Evolutionary conservation across 2,329 filamentous ascomycete species (phyloP).

Genomic region (Phialocephala sp.): DNA sequence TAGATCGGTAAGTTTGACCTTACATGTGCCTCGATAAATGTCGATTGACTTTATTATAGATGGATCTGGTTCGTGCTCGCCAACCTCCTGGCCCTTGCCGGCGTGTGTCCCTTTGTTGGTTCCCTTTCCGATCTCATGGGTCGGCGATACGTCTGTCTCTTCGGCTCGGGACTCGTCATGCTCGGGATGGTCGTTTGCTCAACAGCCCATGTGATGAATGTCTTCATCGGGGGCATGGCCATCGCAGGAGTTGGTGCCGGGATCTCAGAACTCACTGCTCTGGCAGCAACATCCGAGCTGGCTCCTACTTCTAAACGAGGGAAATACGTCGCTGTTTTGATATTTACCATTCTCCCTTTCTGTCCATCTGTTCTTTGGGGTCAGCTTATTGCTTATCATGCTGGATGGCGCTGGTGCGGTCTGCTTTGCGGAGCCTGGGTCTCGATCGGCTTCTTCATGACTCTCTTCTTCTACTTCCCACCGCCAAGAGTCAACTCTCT

Average conservation of each 20-base stretch:
- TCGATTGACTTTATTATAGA: slow-evolving; percentile 21
- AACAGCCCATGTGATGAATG: slow-evolving; percentile 63
- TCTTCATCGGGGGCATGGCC: slow-evolving; percentile 62
- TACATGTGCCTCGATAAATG: not conserved
- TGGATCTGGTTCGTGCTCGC: slow-evolving; percentile 47
- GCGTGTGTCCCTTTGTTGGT: slow-evolving; percentile 68
- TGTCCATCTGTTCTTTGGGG: slow-evolving; percentile 65
- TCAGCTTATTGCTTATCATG: slow-evolving; percentile 57
- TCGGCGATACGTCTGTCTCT: slow-evolving; percentile 62
- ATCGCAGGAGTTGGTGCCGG: slow-evolving; percentile 70
- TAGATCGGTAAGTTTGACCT: slow-evolving; percentile 38
- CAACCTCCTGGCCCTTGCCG: slow-evolving; percentile 61
- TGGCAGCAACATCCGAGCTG: slow-evolving; percentile 71
- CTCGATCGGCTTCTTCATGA: slow-evolving; percentile 56
- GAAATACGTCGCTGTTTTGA: slow-evolving; percentile 63
- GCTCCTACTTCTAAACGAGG: slow-evolving; percentile 68
- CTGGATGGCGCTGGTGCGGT: slow-evolving; percentile 60
- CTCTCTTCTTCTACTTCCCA: slow-evolving; percentile 58
- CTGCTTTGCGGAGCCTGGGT: slow-evolving; percentile 58
- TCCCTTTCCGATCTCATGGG: slow-evolving; percentile 68
- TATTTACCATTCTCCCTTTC: slow-evolving; percentile 66
- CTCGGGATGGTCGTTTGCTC: slow-evolving; percentile 65
- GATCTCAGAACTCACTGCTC: slow-evolving; percentile 70
- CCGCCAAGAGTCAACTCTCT: slow-evolving; percentile 52
- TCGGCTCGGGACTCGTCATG: slow-evolving; percentile 59